Evolutionary conservation across 2,329 filamentous ascomycete species (phyloP).

Genomic region (Tolypocladium album): DNA sequence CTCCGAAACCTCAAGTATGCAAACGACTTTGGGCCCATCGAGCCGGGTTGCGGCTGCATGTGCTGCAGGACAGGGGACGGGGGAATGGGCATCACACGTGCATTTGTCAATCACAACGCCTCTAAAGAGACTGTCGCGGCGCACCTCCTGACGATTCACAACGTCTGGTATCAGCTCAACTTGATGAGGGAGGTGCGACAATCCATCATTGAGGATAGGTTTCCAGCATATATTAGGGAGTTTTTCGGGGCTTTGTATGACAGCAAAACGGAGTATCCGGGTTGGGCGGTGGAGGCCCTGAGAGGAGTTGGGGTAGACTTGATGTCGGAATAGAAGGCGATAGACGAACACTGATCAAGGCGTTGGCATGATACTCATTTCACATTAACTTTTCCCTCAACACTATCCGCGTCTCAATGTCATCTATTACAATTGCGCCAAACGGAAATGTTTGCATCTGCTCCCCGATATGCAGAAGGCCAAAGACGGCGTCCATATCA

Average conservation of each 20-base stretch:
- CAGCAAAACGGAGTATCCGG: slow-evolving; percentile 55
- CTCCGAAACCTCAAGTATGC: slow-evolving; percentile 67
- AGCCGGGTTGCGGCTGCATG: slow-evolving; percentile 69
- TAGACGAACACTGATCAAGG: background rate
- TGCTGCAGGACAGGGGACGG: slow-evolving; percentile 63
- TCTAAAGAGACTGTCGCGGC: slow-evolving; percentile 94
- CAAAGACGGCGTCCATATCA: background rate
- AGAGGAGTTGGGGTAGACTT: slow-evolving; percentile 67
- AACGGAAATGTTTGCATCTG: background rate
- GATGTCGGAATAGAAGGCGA: slow-evolving; percentile 5
- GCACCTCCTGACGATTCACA: slow-evolving; percentile 78
- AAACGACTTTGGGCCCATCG: slow-evolving; percentile 72
- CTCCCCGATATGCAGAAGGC: background rate
- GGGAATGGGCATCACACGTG: slow-evolving; percentile 71
- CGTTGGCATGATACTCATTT: background rate
- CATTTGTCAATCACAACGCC: slow-evolving; percentile 84
- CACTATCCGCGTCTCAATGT: background rate
- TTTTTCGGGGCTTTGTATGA: slow-evolving; percentile 70
- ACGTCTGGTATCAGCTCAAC: slow-evolving; percentile 83
- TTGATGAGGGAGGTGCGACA: slow-evolving; percentile 68
- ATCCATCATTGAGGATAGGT: slow-evolving; percentile 72
- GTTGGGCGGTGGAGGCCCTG: slow-evolving; percentile 77
- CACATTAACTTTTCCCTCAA: background rate
- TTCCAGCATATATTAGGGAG: slow-evolving; percentile 62
- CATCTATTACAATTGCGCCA: background rate